Conservation (phyloP, 2,329 filamentous ascomycete species). For the Hypoxylon sp. region DNA sequence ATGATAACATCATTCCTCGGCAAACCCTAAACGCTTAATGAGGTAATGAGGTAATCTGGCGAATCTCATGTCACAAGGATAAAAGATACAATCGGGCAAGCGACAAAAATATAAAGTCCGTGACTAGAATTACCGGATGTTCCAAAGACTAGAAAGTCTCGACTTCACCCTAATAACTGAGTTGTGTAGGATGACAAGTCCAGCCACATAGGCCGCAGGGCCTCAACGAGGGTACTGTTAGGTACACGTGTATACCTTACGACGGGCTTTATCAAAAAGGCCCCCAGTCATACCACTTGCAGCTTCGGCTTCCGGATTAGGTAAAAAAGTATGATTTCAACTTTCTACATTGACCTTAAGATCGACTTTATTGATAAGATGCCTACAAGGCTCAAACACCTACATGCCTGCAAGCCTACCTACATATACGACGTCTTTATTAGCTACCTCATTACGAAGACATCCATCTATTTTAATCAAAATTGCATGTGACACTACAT, state of each 20-base stretch:
- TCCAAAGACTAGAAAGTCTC: too few relatives aligned
- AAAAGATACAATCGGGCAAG: not conserved
- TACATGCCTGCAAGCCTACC: too few relatives aligned
- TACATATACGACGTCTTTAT: constrained; percentile 25
- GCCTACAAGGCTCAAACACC: constrained; percentile 5
- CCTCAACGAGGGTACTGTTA: constrained; percentile 27
- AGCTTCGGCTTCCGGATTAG: constrained; percentile 38
- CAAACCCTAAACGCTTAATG: constrained; percentile 5
- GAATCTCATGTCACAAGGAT: not conserved
- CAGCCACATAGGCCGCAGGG: constrained; percentile 9
- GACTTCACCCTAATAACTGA: too few relatives aligned
- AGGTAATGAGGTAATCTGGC: not conserved
- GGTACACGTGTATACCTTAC: constrained; percentile 38
- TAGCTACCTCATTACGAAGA: constrained; percentile 8
- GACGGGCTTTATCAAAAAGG: constrained; percentile 22
- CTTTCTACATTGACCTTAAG: constrained; percentile 30
- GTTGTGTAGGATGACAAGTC: too few relatives aligned
- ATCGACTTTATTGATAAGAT: constrained; percentile 37
- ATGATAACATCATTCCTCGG: constrained; percentile 19
- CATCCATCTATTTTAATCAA: not conserved
- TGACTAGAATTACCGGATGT: too few relatives aligned
- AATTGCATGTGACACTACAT: constrained; percentile 8
- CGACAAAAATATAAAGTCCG: not conserved
- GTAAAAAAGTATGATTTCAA: constrained; percentile 31
- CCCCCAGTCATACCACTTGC: constrained; percentile 33